A percentile compares a stretch with the other conserved stretches of the same genome.
These are phyloP conservation scores for Carex kokanica DNA, from an alignment of 176 grass and related monocot species.

Conservation along the genomic window DNA sequence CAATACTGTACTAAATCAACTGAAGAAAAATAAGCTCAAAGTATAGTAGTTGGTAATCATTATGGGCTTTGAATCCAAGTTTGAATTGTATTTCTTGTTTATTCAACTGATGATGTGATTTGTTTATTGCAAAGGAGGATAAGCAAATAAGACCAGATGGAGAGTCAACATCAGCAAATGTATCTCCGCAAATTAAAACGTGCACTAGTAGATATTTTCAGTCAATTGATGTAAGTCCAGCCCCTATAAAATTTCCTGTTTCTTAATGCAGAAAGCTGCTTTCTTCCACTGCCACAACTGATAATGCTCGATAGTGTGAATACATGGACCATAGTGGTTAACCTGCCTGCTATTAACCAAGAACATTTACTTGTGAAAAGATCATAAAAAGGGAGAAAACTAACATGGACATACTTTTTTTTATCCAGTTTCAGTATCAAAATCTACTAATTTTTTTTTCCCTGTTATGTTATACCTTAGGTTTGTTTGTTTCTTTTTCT, in stretches of 20 bases:
- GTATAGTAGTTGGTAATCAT: background rate
- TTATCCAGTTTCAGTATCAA: background rate
- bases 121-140: constrained; percentile 7
- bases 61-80: background rate
- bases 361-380: background rate
- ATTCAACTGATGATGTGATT: constrained; percentile 13
- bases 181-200: background rate
- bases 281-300: background rate
- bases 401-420: background rate
- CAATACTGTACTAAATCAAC: background rate
- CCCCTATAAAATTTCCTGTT: background rate
- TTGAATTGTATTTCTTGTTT: background rate
- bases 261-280: background rate
- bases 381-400: background rate
- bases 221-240: constrained; percentile 20
- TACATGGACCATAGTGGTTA: background rate
- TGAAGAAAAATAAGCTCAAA: background rate
- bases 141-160: constrained; percentile 21
- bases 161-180: constrained; percentile 30
- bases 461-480: background rate
- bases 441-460: background rate
- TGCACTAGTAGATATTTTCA: constrained; percentile 7
- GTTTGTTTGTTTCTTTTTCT: background rate
- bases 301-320: background rate
- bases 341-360: background rate